Conservation (phyloP, 768 basidiomycete species). For the Leccinum pellstonianum region DNA sequence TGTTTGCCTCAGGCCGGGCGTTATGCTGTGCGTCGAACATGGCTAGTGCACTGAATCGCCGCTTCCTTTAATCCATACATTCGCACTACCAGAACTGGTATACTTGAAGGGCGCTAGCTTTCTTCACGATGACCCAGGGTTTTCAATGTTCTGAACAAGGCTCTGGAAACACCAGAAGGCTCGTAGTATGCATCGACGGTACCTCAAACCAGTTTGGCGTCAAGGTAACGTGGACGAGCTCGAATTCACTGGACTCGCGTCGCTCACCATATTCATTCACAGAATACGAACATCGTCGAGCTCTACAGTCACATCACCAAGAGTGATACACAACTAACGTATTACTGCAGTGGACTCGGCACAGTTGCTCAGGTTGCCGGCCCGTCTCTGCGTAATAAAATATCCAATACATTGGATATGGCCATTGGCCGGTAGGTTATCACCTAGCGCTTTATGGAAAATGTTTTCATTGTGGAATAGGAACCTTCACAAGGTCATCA, state of each 20-base stretch:
- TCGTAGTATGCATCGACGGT: constrained; percentile 40
- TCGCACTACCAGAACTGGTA: background rate
- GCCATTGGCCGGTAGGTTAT: constrained; percentile 37
- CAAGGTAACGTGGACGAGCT: constrained; percentile 22
- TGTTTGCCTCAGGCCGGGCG: constrained; percentile 4
- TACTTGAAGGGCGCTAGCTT: background rate
- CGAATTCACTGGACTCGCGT: background rate
- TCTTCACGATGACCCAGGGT: constrained; percentile 7
- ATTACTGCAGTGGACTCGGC: constrained; percentile 43
- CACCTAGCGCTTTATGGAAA: background rate
- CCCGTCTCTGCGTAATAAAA: no score
- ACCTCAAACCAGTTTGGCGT: constrained; percentile 40
- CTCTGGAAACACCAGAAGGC: constrained; percentile 13
- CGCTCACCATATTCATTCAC: background rate
- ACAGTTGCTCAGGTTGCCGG: constrained; percentile 27
- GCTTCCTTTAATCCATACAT: background rate
- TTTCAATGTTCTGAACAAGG: constrained; percentile 5
- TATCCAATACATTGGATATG: background rate
- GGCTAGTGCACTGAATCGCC: background rate
- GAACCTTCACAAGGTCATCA: constrained; percentile 36
- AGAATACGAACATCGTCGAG: constrained; percentile 44
- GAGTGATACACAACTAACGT: constrained; percentile 35
- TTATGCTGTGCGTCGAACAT: background rate
- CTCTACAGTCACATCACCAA: constrained; percentile 39
- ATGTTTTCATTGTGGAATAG: constrained; percentile 18